A percentile compares a stretch with the other conserved stretches of the same genome.
These are phyloP conservation scores for Pseudogymnoascus sp. DNA, from an alignment of 2,329 filamentous ascomycete genomes.

Conservation along the genomic window DNA sequence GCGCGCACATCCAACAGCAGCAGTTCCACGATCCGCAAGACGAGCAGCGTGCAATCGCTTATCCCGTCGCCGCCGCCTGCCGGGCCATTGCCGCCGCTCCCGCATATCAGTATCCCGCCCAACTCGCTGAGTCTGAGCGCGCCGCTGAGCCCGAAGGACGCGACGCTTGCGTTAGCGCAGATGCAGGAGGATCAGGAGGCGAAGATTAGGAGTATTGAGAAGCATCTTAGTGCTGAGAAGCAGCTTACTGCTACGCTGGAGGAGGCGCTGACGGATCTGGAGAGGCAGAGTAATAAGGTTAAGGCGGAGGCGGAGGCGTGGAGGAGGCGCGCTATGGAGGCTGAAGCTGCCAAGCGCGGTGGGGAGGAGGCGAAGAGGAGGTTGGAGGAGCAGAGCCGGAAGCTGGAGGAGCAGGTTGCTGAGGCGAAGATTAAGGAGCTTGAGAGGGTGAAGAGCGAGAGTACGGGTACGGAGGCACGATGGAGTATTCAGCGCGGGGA, in stretches of 20 bases:
- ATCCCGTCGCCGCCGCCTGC: conserved; percentile 82
- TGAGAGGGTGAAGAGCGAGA: conserved; percentile 33
- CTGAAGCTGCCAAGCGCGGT: conserved; percentile 56
- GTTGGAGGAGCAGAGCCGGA: conserved; percentile 40
- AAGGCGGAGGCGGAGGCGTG: conserved; percentile 84
- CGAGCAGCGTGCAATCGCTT: conserved; percentile 69
- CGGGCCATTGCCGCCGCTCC: conserved; percentile 90
- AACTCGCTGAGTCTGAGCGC: conserved; percentile 36
- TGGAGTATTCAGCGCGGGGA: conserved; percentile 84
- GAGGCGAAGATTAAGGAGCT: conserved; percentile 44
- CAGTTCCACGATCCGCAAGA: conserved; percentile 70
- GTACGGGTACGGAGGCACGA: conserved; percentile 35
- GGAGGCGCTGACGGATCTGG: conserved; percentile 88
- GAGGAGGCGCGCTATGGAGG: conserved; percentile 72
- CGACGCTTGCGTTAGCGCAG: conserved; percentile 54
- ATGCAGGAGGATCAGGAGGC: conserved; percentile 91
- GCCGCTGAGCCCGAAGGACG: neutral
- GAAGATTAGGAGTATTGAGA: conserved; percentile 91
- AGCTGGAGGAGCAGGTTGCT: conserved; percentile 12
- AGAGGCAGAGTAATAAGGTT: conserved; percentile 83
- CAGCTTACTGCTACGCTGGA: conserved; percentile 92
- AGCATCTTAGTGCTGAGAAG: conserved; percentile 91
- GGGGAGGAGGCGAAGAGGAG: conserved; percentile 46
- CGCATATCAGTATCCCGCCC: conserved; percentile 44
- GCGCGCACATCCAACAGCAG: conserved; percentile 44